Evolutionary conservation across 441 rosid species (phyloP).

Genomic region (Populus hybrid): DNA sequence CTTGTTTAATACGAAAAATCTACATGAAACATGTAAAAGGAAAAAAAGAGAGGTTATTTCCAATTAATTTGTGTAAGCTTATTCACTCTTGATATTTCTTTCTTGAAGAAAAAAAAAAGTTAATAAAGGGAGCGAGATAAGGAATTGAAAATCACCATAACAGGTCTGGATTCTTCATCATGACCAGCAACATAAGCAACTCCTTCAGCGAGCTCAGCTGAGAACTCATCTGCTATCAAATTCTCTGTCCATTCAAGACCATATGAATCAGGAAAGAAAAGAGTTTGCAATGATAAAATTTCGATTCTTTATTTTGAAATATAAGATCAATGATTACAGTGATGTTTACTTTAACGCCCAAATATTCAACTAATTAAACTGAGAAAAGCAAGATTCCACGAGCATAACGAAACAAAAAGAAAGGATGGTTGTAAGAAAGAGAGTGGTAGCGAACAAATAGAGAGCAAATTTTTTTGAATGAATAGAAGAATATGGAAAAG

Average conservation of each 20-base stretch:
- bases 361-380: conserved; percentile 16
- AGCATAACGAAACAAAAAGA: conserved; percentile 18
- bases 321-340: conserved; percentile 22
- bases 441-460: not conserved
- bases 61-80: not conserved
- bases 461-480: not conserved
- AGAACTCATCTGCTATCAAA: conserved; percentile 89
- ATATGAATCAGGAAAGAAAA: not conserved
- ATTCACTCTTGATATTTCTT: not conserved
- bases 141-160: conserved; percentile 43
- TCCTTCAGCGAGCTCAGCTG: conserved; percentile 77
- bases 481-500: not conserved
- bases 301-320: not conserved
- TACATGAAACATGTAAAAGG: conserved; percentile 17
- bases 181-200: conserved; percentile 87
- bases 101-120: not conserved
- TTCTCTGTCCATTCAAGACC: conserved; percentile 36
- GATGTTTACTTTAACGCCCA: conserved; percentile 28
- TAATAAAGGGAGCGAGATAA: not conserved
- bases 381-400: conserved; percentile 32
- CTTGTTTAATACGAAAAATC: conserved; percentile 89
- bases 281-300: not conserved
- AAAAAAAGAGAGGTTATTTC: not conserved
- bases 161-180: conserved; percentile 82
- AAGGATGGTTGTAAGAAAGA: conserved; percentile 19